Evolutionary conservation across 331 rosid genomes (phyloP).

Genomic region (Prunus yedoensis): DNA sequence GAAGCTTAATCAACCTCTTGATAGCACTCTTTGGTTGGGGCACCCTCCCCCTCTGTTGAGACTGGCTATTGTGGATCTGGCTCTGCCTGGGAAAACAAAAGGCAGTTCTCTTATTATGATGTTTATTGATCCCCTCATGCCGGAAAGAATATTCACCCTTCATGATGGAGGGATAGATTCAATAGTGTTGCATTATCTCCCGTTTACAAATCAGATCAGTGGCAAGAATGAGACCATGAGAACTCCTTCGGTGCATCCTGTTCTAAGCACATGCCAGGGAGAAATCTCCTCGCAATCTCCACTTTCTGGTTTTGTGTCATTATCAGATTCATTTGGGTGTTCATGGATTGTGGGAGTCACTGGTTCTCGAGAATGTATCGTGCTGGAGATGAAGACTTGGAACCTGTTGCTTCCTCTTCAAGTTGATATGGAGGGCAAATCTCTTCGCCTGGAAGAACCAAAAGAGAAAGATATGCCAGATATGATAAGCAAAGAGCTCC

Average conservation of each 20-base stretch:
- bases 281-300: slow-evolving; percentile 55
- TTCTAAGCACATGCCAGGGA: slow-evolving; percentile 86
- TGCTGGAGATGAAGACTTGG: slow-evolving; percentile 89
- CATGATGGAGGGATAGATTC: slow-evolving; percentile 97
- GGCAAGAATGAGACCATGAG: slow-evolving; percentile 76
- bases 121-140: slow-evolving; percentile 77
- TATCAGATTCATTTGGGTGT: slow-evolving; percentile 95
- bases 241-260: slow-evolving; percentile 87
- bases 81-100: slow-evolving; percentile 62
- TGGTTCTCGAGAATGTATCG: slow-evolving; percentile 65
- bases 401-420: slow-evolving; percentile 65
- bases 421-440: slow-evolving; percentile 52
- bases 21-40: slow-evolving; percentile 76
- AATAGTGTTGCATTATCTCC: slow-evolving; percentile 90
- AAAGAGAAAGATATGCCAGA: slow-evolving; percentile 52
- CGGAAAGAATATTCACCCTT: slow-evolving; percentile 77
- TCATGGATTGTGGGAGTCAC: slow-evolving; percentile 90
- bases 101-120: slow-evolving; percentile 56
- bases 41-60: slow-evolving; percentile 82
- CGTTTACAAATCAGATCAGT: slow-evolving; percentile 78
- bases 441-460: slow-evolving; percentile 29
- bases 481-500: slow-evolving; percentile 84
- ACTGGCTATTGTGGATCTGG: slow-evolving; percentile 86
- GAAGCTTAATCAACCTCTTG: slow-evolving; percentile 59
- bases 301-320: slow-evolving; percentile 72